Evolutionary conservation across 2,329 filamentous ascomycete species (phyloP), one percentile per base, ranked within the genome.

Genomic region (Verticillium zaregamsianum): DNA sequence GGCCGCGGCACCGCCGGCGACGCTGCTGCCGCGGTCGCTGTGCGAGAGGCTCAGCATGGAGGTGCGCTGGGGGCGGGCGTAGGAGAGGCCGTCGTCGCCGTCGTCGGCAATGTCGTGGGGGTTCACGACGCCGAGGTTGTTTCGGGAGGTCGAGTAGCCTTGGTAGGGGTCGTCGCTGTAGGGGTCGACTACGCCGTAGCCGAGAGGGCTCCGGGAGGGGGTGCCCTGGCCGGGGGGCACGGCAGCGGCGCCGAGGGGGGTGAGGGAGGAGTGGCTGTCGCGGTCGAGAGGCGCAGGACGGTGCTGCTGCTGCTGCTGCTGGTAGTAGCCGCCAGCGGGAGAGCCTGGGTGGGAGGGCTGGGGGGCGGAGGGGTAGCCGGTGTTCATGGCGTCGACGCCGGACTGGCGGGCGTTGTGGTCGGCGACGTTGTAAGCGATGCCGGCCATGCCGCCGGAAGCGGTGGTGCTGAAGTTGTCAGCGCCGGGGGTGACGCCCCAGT

Each of bases 21-120:
- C 77, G 31, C 59, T 65, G 57, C 62, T 62, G 28, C 72, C 72
- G 39, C 73, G 73, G 57, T 72, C 70, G 65, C 75, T 82, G 61
- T 67, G 59, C 9, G 82, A 80, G 3, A 86, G 75, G 62, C 84
- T 86, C 39, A 89, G 74, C 72, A 89, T 83, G 39, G 89, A 87
- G 66, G 80, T 83, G 63, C 84, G 81, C 72, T 80, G 68, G 73
- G 75, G 71, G 57, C 73, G 76, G 58, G 74, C 77, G 67, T 84
- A 88, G 5, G 84, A 81, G 59, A 95, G 82, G 1, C 90, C 92
- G 72, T 96, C 93, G 69, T 97, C 93, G 32, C 91, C 92, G 70
- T 97, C 93, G 72, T 97, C 93, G 25, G 85, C 85, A 66, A 97
- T 93, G 15, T 89, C 87, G 69, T 90, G 86, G 3, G 93, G 92